These are phyloP conservation scores for Lachnellula arida DNA, from an alignment of 2,329 filamentous ascomycete genomes.

Conservation along the genomic window DNA sequence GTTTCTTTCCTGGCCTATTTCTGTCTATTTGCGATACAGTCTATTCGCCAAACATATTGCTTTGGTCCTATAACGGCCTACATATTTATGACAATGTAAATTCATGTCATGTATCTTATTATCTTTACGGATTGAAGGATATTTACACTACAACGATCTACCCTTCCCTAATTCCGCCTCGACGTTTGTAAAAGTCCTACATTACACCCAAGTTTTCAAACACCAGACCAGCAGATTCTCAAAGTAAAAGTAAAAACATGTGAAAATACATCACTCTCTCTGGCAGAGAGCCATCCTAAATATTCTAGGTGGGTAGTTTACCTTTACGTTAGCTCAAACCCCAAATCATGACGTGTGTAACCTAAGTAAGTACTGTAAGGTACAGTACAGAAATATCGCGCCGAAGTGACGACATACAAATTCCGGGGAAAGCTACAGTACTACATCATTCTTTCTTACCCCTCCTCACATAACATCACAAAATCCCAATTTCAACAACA, in stretches of 20 bases:
- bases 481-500: too few species aligned
- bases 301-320: too few species aligned
- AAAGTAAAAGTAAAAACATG: too few species aligned
- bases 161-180: too few species aligned
- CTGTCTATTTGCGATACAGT: not conserved
- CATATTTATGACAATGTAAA: not conserved
- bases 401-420: not conserved
- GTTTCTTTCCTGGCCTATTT: not conserved
- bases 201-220: too few species aligned
- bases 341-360: not conserved
- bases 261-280: too few species aligned
- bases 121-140: not conserved
- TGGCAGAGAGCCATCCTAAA: too few species aligned
- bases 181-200: too few species aligned
- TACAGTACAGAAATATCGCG: not conserved
- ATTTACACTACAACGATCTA: too few species aligned
- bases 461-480: not conserved
- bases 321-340: not conserved
- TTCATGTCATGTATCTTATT: not conserved
- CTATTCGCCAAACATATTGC: conserved; percentile 4
- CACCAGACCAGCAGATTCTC: too few species aligned
- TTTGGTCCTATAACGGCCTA: not conserved
- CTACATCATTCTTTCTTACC: not conserved
- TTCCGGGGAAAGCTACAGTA: not conserved
- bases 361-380: not conserved